These are phyloP conservation scores for Emericellopsis atlantica DNA, from an alignment of 2,329 filamentous ascomycete genomes.

Conservation along the genomic window DNA sequence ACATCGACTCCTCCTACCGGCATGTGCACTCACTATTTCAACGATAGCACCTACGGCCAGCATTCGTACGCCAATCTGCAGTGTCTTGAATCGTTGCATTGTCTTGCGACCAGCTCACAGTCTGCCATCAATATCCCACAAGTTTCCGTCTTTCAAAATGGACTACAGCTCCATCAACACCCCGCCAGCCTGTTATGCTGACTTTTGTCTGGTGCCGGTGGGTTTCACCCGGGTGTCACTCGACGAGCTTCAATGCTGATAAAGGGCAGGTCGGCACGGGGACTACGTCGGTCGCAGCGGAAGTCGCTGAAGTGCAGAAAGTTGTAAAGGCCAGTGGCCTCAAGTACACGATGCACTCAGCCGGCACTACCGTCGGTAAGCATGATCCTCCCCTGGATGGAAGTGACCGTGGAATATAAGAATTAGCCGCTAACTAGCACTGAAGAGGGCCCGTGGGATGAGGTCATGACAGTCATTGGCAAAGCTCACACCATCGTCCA, in stretches of 20 bases:
- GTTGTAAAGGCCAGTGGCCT: slow-evolving; percentile 72
- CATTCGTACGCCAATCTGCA: too few relatives aligned
- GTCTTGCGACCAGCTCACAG: too few relatives aligned
- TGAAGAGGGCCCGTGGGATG: slow-evolving; percentile 84
- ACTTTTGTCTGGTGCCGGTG: slow-evolving; percentile 85
- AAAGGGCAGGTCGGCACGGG: slow-evolving; percentile 61
- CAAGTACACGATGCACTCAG: slow-evolving; percentile 81
- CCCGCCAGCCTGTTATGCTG: slow-evolving; percentile 66
- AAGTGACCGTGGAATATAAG: neutral
- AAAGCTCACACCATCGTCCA: slow-evolving; percentile 74
- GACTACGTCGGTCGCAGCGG: slow-evolving; percentile 60
- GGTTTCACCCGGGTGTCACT: slow-evolving; percentile 11
- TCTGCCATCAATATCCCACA: too few relatives aligned
- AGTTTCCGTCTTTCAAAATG: slow-evolving; percentile 10
- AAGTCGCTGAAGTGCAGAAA: slow-evolving; percentile 81
- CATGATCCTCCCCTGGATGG: slow-evolving; percentile 6
- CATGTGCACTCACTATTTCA: too few relatives aligned
- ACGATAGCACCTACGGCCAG: too few relatives aligned
- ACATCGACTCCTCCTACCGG: too few relatives aligned
- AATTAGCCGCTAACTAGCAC: neutral
- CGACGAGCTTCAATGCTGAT: neutral
- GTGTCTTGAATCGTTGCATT: too few relatives aligned
- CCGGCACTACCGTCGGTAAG: slow-evolving; percentile 83
- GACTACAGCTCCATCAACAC: slow-evolving; percentile 44
- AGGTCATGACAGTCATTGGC: slow-evolving; percentile 75